A percentile compares a stretch with the other conserved stretches of the same genome.
These are phyloP conservation scores for Samsoniella hepiali DNA, from an alignment of 2,329 filamentous ascomycete genomes.

Conservation along the genomic window DNA sequence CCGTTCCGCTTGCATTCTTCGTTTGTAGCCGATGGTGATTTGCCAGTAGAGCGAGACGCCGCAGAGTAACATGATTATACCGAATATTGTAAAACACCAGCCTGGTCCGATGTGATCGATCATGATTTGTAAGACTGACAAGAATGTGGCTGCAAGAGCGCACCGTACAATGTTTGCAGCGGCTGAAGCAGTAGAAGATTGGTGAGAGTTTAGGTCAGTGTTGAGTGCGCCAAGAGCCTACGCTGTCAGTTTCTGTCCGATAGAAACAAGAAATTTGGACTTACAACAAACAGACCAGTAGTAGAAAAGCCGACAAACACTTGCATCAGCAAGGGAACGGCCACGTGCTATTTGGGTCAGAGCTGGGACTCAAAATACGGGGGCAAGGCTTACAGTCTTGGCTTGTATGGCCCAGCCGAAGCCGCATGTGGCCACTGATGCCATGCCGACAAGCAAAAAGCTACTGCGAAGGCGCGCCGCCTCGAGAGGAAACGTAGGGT, in stretches of 20 bases:
- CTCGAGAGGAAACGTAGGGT: neutral
- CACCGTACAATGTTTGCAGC: constrained; percentile 26
- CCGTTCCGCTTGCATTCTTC: neutral
- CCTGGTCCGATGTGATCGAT: constrained; percentile 23
- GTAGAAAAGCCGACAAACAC: neutral
- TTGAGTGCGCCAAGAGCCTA: neutral
- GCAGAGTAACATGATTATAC: constrained; percentile 20
- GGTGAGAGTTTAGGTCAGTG: constrained; percentile 23
- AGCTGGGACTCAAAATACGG: neutral
- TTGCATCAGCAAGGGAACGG: constrained; percentile 2
- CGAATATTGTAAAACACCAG: constrained; percentile 27
- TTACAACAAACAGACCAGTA: neutral
- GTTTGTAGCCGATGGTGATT: neutral
- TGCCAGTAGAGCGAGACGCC: neutral
- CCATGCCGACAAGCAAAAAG: neutral
- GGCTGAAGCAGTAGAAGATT: constrained; percentile 25
- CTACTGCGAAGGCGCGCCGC: neutral
- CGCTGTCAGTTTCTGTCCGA: neutral
- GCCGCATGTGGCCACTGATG: neutral
- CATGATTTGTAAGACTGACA: constrained; percentile 22
- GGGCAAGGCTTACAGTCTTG: neutral
- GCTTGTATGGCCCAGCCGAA: neutral
- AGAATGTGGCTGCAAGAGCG: constrained; percentile 21
- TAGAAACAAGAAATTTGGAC: neutral
- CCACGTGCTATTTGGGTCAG: neutral